Base-by-base conservation (phyloP, 108 stramenopile genomes). In the Cylindrotheca closterium region DNA sequence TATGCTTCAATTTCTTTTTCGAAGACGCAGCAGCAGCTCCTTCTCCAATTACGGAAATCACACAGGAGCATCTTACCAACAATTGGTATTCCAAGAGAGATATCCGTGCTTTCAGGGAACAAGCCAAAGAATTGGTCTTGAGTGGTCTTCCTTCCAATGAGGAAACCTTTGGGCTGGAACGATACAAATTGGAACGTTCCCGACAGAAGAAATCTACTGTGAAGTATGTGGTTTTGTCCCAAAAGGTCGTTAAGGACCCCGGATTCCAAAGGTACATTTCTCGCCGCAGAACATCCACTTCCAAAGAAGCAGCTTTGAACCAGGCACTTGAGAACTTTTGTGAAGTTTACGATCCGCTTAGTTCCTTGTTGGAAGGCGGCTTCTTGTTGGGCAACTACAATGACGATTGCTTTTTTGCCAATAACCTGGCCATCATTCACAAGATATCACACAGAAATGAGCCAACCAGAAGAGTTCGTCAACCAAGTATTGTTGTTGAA, bases 181-280 rank as follows among this genome's bases (percentile, higher is more conserved):
- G 37, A 42, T 42, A 10, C 37, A 15, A 42, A 10, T 7, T 15
- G 10, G 15, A 42, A 42, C 37, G 37, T 7, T 10, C 10, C 15
- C 7, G 15, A 15, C 10, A 42, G 15, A 79, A 25, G 91, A 88
- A 24, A 86, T 81, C 46, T 89, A 83, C 47, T 50, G 66, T 2
- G 80, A 88, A 8, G 58, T 93, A 0, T 93, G 91, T 70, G 88
- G 89, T 52, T 89, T 93, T 67, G 88, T 89, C 29, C 62, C 79
- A 12, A 85, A 89, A 29, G 81, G 79, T 27, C 85, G 84, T 17
- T 7, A 42, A 15, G 15, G 37, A 42, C 15, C 10, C 37, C 37
- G 37, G 15, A 42, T 42, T 42, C 15, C 37, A 42, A 42, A 7
- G 37, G 37, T 15, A 42, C 37, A 15, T 42, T 42, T 42, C 37